These are phyloP conservation scores for Fusarium sororula DNA, from an alignment of 2,329 filamentous ascomycete genomes.

Conservation along the genomic window DNA sequence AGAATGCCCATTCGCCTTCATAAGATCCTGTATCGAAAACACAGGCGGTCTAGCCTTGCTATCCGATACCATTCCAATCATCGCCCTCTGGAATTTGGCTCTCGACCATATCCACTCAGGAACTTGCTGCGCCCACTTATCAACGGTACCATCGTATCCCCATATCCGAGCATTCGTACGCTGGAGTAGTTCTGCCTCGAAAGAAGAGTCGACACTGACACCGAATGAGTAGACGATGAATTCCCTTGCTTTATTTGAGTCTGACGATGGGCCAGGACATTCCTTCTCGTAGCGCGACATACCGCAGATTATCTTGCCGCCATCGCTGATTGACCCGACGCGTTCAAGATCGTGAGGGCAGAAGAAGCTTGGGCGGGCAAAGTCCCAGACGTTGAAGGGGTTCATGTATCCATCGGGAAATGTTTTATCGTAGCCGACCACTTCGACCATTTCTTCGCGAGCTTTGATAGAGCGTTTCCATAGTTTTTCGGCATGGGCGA, in stretches of 20 bases:
- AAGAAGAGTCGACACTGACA: background rate
- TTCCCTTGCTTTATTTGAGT: background rate
- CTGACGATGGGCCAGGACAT: background rate
- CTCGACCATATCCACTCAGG: background rate
- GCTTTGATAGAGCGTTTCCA: background rate
- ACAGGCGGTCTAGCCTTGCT: background rate
- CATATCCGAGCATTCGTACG: constrained; percentile 2
- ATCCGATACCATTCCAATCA: background rate
- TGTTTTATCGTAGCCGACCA: background rate
- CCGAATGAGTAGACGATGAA: background rate
- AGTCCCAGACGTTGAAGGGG: background rate
- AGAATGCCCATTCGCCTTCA: background rate
- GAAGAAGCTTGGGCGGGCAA: background rate
- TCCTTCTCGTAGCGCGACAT: constrained; percentile 1
- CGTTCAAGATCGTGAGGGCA: background rate
- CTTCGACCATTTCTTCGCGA: background rate
- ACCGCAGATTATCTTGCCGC: background rate
- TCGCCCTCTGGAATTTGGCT: background rate
- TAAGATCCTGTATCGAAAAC: background rate
- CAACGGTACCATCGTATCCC: background rate
- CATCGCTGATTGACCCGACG: background rate
- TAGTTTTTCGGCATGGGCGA: background rate
- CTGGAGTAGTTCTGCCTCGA: background rate
- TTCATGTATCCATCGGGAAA: constrained; percentile 1
- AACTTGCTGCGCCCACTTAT: background rate